Percentiles rank a stretch among this genome's conserved stretches.
These are phyloP conservation scores for Mycena epipterygia DNA, from an alignment of 768 basidiomycete genomes.

Conservation along the genomic window DNA sequence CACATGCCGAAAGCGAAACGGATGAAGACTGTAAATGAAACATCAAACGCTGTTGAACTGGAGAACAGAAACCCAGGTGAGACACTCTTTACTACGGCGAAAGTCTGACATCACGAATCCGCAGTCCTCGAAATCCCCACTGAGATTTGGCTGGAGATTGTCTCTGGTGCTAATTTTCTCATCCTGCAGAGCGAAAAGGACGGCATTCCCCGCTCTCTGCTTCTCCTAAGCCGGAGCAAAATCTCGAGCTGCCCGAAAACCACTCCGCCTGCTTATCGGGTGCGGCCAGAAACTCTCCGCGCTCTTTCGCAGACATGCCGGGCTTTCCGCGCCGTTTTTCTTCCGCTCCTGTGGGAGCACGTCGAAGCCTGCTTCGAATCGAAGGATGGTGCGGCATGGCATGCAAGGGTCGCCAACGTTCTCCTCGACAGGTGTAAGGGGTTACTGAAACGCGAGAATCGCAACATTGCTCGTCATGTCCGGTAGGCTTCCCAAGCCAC, in stretches of 20 bases:
- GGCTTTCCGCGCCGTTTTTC: conserved; percentile 43
- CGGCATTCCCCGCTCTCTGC: conserved; percentile 17
- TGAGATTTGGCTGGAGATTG: conserved; percentile 49
- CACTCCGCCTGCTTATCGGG: conserved; percentile 37
- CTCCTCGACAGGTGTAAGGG: conserved; percentile 43
- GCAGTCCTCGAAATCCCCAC: conserved; percentile 44
- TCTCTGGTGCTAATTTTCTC: conserved; percentile 36
- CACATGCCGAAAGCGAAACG: neutral
- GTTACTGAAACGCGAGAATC: conserved; percentile 36
- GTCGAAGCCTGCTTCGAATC: conserved; percentile 46
- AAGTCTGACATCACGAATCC: neutral
- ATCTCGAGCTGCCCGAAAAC: conserved; percentile 4
- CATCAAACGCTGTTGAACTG: neutral
- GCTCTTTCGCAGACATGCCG: conserved; percentile 52
- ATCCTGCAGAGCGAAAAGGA: conserved; percentile 10
- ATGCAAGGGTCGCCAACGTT: conserved; percentile 38
- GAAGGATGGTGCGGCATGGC: conserved; percentile 39
- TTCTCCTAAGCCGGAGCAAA: neutral
- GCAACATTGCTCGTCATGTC: conserved; percentile 41
- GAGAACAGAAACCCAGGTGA: neutral
- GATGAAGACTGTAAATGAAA: neutral
- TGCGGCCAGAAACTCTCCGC: conserved; percentile 46
- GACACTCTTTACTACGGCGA: neutral
- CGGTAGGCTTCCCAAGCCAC: conserved; percentile 30
- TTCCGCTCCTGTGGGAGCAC: conserved; percentile 48